Evolutionary conservation across 441 rosid genomes (phyloP).

Genomic region (Eutrema salsugineum): DNA sequence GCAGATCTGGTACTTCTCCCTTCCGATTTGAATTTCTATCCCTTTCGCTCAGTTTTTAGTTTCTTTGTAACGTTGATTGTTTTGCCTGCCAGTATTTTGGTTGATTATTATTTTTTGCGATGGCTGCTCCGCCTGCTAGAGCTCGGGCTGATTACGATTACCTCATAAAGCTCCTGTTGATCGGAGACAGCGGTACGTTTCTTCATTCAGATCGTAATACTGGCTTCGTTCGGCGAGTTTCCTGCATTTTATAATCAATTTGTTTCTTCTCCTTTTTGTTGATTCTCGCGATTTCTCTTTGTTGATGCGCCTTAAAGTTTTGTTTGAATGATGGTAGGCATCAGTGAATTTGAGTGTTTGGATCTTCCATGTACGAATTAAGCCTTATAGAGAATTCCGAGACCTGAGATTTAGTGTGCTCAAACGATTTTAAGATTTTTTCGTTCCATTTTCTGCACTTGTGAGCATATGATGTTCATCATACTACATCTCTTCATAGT

Average conservation of each 20-base stretch:
- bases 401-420: background rate
- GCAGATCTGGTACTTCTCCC: slow-evolving; percentile 59
- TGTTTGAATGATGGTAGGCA: background rate
- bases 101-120: slow-evolving; percentile 19
- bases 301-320: background rate
- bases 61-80: background rate
- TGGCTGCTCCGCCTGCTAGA: slow-evolving; percentile 83
- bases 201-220: slow-evolving; percentile 6
- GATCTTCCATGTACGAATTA: background rate
- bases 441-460: background rate
- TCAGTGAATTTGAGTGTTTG: background rate
- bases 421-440: too few relatives aligned
- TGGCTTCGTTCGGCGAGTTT: background rate
- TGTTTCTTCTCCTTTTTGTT: background rate
- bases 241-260: background rate
- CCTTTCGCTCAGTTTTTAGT: background rate
- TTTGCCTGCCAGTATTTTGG: slow-evolving; percentile 26
- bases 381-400: background rate
- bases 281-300: background rate
- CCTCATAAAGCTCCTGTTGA: slow-evolving; percentile 68
- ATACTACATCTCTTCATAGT: background rate
- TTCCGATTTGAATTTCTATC: background rate
- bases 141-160: slow-evolving; percentile 81
- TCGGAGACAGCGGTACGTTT: slow-evolving; percentile 71
- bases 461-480: background rate